A percentile compares a stretch with the other conserved stretches of the same genome.
phyloP scores from a whole-genome alignment of 768 basidiomycete genomes.

The Clitopilus hobsonii region DNA sequence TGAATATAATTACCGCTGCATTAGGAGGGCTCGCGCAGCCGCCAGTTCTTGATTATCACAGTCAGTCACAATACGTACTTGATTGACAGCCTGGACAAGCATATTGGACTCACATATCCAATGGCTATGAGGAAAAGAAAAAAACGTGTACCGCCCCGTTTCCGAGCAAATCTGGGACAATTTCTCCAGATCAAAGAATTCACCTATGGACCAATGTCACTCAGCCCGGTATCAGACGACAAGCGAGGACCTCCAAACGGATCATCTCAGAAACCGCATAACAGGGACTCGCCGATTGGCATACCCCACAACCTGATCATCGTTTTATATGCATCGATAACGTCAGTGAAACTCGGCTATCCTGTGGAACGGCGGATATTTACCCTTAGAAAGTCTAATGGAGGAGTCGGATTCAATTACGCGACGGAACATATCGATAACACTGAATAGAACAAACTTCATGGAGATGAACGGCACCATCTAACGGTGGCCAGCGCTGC shows the following conservation, averaged over 20 bases:
- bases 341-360: conserved; percentile 3
- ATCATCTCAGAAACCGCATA: conserved; percentile 2
- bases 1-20: conserved; percentile 47
- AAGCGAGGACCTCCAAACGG: not conserved
- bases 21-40: conserved; percentile 70
- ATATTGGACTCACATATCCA: conserved; percentile 69
- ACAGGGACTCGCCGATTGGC: conserved; percentile 50
- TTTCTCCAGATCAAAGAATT: conserved; percentile 69
- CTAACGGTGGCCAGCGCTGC: conserved; percentile 52
- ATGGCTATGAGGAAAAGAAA: conserved; percentile 74
- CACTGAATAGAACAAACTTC: conserved; percentile 31
- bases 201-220: conserved; percentile 32
- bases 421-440: not conserved
- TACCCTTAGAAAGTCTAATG: conserved; percentile 56
- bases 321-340: conserved; percentile 8
- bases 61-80: too few relatives aligned
- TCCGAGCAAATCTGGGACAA: conserved; percentile 52
- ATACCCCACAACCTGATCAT: conserved; percentile 59
- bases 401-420: conserved; percentile 2
- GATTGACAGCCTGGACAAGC: not conserved
- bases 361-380: conserved; percentile 13
- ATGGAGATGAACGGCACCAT: conserved; percentile 44
- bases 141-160: conserved; percentile 62
- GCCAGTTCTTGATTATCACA: conserved; percentile 41
- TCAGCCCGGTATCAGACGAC: conserved; percentile 1